Conservation (phyloP, 768 basidiomycete genomes). For the Leucosporidium scottii region DNA sequence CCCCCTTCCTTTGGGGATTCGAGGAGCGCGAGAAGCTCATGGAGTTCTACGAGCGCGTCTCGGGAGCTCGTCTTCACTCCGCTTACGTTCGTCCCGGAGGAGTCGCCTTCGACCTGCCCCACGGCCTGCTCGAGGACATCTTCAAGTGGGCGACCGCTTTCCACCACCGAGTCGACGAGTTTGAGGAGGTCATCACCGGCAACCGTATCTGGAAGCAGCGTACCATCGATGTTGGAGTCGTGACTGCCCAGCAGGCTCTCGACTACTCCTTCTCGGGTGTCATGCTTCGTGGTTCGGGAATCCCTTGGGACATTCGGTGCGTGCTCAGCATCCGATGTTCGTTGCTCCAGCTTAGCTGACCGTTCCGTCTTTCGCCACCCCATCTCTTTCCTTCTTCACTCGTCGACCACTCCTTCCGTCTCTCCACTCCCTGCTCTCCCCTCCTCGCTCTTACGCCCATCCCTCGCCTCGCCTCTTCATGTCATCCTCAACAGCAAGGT, state of each 20-base stretch:
- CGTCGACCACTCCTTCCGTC: background rate
- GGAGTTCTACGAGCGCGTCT: constrained; percentile 99
- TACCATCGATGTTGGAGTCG: constrained; percentile 79
- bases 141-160: constrained; percentile 98
- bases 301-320: constrained; percentile 82
- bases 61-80: constrained; percentile 90
- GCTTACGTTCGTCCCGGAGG: constrained; percentile 98
- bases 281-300: constrained; percentile 88
- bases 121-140: constrained; percentile 97
- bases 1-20: constrained; percentile 99
- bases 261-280: constrained; percentile 93
- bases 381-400: background rate
- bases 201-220: constrained; percentile 98
- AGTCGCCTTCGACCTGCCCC: constrained; percentile 94
- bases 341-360: background rate
- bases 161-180: constrained; percentile 79
- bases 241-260: constrained; percentile 84
- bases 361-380: background rate
- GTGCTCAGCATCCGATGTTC: constrained; percentile 1
- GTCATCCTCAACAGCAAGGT: constrained; percentile 51
- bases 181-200: constrained; percentile 94
- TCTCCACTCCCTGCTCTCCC: background rate
- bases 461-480: too few species aligned
- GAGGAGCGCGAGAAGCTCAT: constrained; percentile 99
- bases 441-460: too few species aligned